Percentiles rank a stretch among this genome's conserved stretches.
Evolutionary conservation across 257 asterid species (phyloP).

Genomic region (Rhazya stricta): DNA sequence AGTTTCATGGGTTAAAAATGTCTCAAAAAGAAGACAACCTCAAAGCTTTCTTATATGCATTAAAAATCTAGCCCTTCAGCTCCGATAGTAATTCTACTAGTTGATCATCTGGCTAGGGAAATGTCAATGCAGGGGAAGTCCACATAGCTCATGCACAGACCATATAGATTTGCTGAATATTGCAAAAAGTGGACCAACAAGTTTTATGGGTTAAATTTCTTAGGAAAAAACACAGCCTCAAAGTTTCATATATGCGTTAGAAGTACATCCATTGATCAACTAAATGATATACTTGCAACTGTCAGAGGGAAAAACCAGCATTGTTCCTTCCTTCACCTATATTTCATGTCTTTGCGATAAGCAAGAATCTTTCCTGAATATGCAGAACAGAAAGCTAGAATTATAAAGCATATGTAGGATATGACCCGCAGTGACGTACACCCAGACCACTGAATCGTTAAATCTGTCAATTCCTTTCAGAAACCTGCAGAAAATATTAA

Average conservation of each 20-base stretch:
- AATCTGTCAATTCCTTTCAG: slow-evolving; percentile 67
- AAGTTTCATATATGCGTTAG: neutral
- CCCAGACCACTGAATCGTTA: slow-evolving; percentile 76
- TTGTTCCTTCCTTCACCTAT: neutral
- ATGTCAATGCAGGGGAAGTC: neutral
- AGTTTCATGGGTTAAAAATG: neutral
- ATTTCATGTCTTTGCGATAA: neutral
- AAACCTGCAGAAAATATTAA: slow-evolving; percentile 43
- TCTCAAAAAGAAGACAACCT: too few species aligned
- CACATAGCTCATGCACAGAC: neutral
- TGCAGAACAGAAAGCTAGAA: neutral
- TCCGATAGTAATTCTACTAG: too few species aligned
- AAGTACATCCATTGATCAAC: neutral
- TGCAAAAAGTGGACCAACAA: neutral
- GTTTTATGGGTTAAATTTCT: neutral
- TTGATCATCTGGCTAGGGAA: too few species aligned
- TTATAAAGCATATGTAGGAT: slow-evolving; percentile 45
- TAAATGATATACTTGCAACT: neutral
- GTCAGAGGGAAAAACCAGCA: neutral
- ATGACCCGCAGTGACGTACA: slow-evolving; percentile 92
- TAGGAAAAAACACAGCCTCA: neutral
- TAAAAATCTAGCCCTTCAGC: too few species aligned
- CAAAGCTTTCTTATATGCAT: too few species aligned
- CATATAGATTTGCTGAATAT: neutral
- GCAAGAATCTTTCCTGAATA: neutral